phyloP scores from a whole-genome alignment of 1,139 yeast species.

The Suhomyces taliae region DNA sequence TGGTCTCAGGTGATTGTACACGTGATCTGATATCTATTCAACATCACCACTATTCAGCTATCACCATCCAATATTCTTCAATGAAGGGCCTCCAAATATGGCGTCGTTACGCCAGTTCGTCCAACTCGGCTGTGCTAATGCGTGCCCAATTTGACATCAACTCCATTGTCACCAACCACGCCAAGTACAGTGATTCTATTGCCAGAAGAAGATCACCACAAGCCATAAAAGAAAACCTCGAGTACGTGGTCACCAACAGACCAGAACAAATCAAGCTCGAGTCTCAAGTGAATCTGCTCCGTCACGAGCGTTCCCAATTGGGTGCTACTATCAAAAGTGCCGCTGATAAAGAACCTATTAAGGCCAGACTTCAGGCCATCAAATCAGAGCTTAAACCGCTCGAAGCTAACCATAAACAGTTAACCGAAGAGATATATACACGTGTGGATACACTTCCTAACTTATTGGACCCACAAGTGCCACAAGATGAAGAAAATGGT shows the following conservation, averaged over 20 bases:
- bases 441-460: constrained; percentile 68
- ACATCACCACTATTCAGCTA: background rate
- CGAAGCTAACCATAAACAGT: constrained; percentile 30
- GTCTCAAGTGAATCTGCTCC: constrained; percentile 26
- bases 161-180: constrained; percentile 39
- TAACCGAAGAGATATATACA: constrained; percentile 31
- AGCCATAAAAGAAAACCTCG: constrained; percentile 29
- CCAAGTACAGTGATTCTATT: constrained; percentile 46
- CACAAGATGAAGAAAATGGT: constrained; percentile 36
- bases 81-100: background rate
- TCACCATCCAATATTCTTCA: background rate
- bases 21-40: background rate
- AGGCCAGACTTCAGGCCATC: constrained; percentile 30
- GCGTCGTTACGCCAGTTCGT: constrained; percentile 11
- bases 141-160: constrained; percentile 54
- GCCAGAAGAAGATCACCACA: constrained; percentile 41
- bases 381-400: constrained; percentile 36
- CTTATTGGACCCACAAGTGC: constrained; percentile 53
- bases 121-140: constrained; percentile 24
- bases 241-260: constrained; percentile 29
- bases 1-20: background rate
- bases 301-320: constrained; percentile 29
- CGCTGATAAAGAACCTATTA: constrained; percentile 18
- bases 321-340: constrained; percentile 24
- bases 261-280: constrained; percentile 23